These are phyloP conservation scores for Gloeophyllum trabeum DNA, from an alignment of 768 basidiomycete genomes.

Conservation along the genomic window DNA sequence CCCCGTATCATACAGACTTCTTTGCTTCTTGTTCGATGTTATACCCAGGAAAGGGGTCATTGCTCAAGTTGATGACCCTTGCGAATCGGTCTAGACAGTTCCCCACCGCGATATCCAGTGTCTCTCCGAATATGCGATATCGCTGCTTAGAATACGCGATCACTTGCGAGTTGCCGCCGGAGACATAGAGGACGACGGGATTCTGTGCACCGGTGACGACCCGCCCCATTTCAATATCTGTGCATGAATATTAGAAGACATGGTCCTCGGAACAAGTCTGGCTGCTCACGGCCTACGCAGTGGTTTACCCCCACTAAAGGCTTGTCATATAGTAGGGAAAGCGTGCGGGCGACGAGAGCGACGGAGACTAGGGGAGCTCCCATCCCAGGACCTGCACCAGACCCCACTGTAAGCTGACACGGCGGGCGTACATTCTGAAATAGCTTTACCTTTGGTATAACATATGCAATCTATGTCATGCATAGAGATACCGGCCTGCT, in stretches of 20 bases:
- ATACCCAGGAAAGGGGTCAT: conserved; percentile 93
- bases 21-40: conserved; percentile 97
- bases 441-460: conserved; percentile 81
- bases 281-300: conserved; percentile 84
- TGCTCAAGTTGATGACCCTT: conserved; percentile 84
- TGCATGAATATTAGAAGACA: not conserved
- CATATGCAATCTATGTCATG: conserved; percentile 89
- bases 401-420: not conserved
- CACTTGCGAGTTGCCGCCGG: conserved; percentile 97
- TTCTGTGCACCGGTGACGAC: conserved; percentile 90
- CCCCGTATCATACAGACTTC: conserved; percentile 34
- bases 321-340: conserved; percentile 80
- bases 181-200: conserved; percentile 95
- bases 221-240: conserved; percentile 98
- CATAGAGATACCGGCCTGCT: conserved; percentile 56
- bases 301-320: conserved; percentile 98
- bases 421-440: not conserved
- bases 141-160: conserved; percentile 97
- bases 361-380: conserved; percentile 94
- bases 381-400: conserved; percentile 92
- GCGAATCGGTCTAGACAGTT: conserved; percentile 98
- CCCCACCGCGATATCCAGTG: conserved; percentile 97
- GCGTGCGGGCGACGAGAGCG: conserved; percentile 83
- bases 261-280: not conserved
- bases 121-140: conserved; percentile 98